Base-by-base conservation (phyloP, 345 rosid species). In the Lepidium didymum region DNA sequence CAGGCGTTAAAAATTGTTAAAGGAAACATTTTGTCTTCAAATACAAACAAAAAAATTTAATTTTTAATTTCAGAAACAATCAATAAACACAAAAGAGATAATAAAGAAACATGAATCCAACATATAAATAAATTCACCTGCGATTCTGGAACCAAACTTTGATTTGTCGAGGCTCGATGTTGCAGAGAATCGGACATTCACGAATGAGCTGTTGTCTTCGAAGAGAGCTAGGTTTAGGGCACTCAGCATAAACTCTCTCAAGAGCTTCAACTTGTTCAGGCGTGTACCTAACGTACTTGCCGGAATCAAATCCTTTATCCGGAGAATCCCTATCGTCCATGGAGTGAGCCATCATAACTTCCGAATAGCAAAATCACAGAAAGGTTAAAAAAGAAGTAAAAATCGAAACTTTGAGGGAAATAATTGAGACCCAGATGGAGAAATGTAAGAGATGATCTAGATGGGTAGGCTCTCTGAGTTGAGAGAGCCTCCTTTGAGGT, bases 131-230 rank as follows among this genome's bases (percentile, higher is more conserved):
- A 3, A 11, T 1, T 19, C 18, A 74, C 79, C 79, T 76, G 50
- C 80, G 80, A n/a, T 76, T 76, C 52, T 76, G 80, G 60, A 76
- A 76, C 80, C 80, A 76, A 18, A 76, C 80, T 76, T 76, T 76
- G 80, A 76, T 76, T 76, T 76, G 79, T 4, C 68, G 51, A 50
- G 79, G 76, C 50, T 76, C 79, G 45, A 76, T 76, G 62, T 76
- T 70, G 12, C 67, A 70, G 56, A 76, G 75, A 59, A 76, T 70
- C 0, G 76, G 75, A 25, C 73, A 76, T 46, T 76, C 80, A 4
- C 80, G 71, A 42, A 76, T 70, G 14, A 76, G 75, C 16, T 76
- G 80, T 34, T 76, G 80, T 70, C 80, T 70, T 36, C 80, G 12
- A 10, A 76, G 68, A 51, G 80, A 76, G 68, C 68, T 76, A 35